Conservation (phyloP, 1,284 basidiomycete species). For the Ceratobasidium sp. region DNA sequence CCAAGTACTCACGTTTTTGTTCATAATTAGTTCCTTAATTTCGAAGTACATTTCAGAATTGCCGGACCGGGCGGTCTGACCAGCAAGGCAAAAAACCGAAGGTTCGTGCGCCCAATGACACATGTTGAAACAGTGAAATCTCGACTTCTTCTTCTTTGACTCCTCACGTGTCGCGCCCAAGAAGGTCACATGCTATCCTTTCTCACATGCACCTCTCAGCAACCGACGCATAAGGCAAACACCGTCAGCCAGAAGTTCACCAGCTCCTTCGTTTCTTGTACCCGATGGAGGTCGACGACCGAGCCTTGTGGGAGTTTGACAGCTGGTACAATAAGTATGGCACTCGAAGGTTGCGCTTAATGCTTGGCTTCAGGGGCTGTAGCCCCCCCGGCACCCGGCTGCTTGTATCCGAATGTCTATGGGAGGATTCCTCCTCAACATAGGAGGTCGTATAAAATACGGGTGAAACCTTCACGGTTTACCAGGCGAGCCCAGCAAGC, state of each 20-base stretch:
- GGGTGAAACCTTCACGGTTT: too few species aligned
- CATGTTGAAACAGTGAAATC: too few species aligned
- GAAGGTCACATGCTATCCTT: slow-evolving; percentile 19
- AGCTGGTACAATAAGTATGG: not conserved
- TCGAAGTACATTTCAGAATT: too few species aligned
- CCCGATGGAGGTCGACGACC: not conserved
- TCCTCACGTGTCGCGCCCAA: slow-evolving; percentile 25
- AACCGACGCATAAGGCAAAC: too few species aligned
- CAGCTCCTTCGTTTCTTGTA: too few species aligned
- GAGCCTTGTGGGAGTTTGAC: slow-evolving; percentile 18
- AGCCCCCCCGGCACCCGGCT: not conserved
- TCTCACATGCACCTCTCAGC: not conserved
- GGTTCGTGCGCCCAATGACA: too few species aligned
- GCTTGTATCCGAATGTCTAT: not conserved
- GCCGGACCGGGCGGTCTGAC: too few species aligned
- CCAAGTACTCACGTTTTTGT: too few species aligned
- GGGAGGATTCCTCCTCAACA: not conserved
- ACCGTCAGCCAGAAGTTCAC: not conserved
- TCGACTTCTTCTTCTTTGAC: not conserved
- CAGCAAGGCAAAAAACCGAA: too few species aligned
- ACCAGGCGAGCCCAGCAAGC: not conserved
- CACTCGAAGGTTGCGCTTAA: slow-evolving; percentile 18
- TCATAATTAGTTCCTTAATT: too few species aligned
- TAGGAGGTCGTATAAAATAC: not conserved
- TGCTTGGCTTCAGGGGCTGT: slow-evolving; percentile 17